Conservation (phyloP, 192 early-diverging fungal species). For the Gonapodya prolifera region DNA sequence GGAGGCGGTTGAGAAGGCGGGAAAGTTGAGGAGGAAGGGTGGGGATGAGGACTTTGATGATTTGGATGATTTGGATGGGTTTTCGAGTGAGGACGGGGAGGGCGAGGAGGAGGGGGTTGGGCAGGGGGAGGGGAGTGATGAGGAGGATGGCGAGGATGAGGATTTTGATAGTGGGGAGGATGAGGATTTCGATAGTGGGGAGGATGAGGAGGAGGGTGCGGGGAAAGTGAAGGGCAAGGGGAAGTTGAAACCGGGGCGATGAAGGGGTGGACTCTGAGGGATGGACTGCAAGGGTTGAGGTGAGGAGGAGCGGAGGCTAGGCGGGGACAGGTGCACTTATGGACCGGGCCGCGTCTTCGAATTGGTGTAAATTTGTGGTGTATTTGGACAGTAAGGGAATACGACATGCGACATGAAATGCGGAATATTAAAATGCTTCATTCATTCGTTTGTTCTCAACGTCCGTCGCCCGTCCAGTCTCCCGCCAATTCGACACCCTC, state of each 20-base stretch:
- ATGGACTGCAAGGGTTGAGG: too few species aligned
- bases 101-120: slow-evolving; percentile 26
- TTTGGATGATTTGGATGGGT: not conserved
- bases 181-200: slow-evolving; percentile 28
- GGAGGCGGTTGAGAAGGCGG: slow-evolving; percentile 7
- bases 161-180: slow-evolving; percentile 27
- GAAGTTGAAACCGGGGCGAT: too few species aligned
- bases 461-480: not conserved
- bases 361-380: not conserved
- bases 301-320: not conserved
- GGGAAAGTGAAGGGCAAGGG: slow-evolving; percentile 29
- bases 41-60: not conserved
- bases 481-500: not conserved
- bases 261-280: too few species aligned
- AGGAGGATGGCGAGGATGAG: not conserved
- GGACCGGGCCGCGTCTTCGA: not conserved
- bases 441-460: not conserved
- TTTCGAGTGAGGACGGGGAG: slow-evolving; percentile 24
- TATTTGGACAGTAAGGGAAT: too few species aligned
- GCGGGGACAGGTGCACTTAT: not conserved
- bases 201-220: slow-evolving; percentile 41
- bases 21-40: not conserved
- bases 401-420: too few species aligned
- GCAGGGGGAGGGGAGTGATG: not conserved
- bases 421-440: not conserved